Conservation (phyloP, 106 monocot species). For the Dioscorea alata region DNA sequence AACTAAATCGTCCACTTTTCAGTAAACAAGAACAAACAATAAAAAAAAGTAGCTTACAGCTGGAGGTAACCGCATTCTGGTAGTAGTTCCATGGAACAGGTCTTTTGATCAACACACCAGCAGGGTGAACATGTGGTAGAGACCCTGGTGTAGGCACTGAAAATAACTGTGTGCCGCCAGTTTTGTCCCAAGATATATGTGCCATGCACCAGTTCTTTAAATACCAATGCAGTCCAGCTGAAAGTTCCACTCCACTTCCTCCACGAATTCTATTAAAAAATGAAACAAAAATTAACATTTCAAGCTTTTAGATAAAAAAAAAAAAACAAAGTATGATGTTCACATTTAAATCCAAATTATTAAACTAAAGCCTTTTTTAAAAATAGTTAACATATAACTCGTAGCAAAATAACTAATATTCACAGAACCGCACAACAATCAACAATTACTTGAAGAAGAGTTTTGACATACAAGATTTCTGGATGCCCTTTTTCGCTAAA, state of each 20-base stretch:
- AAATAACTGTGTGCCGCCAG: constrained; percentile 48
- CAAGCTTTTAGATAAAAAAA: too few relatives aligned
- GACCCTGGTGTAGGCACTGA: constrained; percentile 39
- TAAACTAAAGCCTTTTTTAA: too few relatives aligned
- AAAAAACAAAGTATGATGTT: too few relatives aligned
- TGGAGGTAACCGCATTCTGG: constrained; percentile 70
- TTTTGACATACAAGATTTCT: constrained; percentile 38
- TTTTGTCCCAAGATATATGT: constrained; percentile 65
- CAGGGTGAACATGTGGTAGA: constrained; percentile 29
- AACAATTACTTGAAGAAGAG: neutral
- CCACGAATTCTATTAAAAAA: constrained; percentile 34
- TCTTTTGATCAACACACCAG: constrained; percentile 40
- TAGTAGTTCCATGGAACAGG: constrained; percentile 62
- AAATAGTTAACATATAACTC: too few relatives aligned
- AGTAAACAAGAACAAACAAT: neutral
- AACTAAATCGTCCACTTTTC: too few relatives aligned
- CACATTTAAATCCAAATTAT: too few relatives aligned
- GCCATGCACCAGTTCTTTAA: constrained; percentile 49
- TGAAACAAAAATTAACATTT: neutral
- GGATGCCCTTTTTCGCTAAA: constrained; percentile 23
- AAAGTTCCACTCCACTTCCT: constrained; percentile 48
- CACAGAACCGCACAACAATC: too few relatives aligned
- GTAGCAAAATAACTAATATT: too few relatives aligned
- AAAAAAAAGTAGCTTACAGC: constrained; percentile 38
- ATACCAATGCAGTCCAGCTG: constrained; percentile 63